phyloP scores from a whole-genome alignment of 345 rosid genomes.

The Eucalyptus regnans region DNA sequence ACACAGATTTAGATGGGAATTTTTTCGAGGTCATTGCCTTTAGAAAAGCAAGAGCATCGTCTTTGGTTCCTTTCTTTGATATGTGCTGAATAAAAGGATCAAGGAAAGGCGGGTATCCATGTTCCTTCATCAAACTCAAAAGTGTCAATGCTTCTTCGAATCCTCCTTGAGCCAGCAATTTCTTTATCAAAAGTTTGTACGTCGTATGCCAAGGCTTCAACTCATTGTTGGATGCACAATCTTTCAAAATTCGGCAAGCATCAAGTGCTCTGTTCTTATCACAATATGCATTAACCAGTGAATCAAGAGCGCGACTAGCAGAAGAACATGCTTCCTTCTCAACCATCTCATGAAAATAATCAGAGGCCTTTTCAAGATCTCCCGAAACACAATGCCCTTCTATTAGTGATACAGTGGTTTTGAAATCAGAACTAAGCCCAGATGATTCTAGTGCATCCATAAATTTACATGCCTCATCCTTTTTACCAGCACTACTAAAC shows the following conservation, averaged over 20 bases:
- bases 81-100: constrained; percentile 55
- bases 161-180: constrained; percentile 53
- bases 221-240: constrained; percentile 16
- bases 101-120: constrained; percentile 70
- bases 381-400: constrained; percentile 67
- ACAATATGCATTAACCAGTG: constrained; percentile 57
- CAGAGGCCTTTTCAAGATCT: constrained; percentile 54
- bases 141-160: constrained; percentile 62
- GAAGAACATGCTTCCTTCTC: constrained; percentile 27
- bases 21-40: constrained; percentile 55
- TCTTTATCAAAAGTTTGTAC: constrained; percentile 43
- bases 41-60: constrained; percentile 50
- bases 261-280: constrained; percentile 40
- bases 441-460: constrained; percentile 36
- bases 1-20: constrained; percentile 62
- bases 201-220: constrained; percentile 54
- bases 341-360: constrained; percentile 44
- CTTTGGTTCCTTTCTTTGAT: constrained; percentile 57
- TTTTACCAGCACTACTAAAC: constrained; percentile 47
- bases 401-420: constrained; percentile 49
- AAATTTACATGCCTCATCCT: constrained; percentile 38
- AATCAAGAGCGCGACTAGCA: constrained; percentile 43
- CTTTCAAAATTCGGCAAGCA: constrained; percentile 49
- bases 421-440: constrained; percentile 35
- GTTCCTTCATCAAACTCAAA: constrained; percentile 54